phyloP scores from a whole-genome alignment of 805 yeast species.

The Monosporozyma unispora region DNA sequence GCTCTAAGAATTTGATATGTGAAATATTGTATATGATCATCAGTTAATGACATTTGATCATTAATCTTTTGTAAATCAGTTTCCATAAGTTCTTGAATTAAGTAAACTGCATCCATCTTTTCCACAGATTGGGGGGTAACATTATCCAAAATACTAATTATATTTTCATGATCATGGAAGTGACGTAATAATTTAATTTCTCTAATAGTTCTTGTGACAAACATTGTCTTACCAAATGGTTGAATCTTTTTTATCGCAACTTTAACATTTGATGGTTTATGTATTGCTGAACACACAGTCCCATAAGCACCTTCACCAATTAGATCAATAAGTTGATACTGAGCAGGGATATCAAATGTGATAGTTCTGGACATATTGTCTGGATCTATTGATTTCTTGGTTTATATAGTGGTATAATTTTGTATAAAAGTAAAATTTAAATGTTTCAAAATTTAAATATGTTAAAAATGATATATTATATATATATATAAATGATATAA shows the following conservation, averaged over 20 bases:
- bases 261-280: constrained; percentile 46
- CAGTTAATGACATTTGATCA: constrained; percentile 35
- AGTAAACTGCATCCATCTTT: constrained; percentile 60
- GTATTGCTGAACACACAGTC: constrained; percentile 61
- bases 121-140: constrained; percentile 54
- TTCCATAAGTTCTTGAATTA: constrained; percentile 73
- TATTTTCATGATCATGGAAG: constrained; percentile 63
- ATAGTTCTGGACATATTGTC: constrained; percentile 35
- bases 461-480: no score
- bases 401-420: no score
- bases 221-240: constrained; percentile 57
- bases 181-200: constrained; percentile 59
- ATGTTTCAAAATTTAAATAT: no score
- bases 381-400: no score
- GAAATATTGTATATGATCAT: constrained; percentile 64
- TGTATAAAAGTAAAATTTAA: no score
- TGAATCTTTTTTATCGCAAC: constrained; percentile 75
- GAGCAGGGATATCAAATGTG: constrained; percentile 55
- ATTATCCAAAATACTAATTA: constrained; percentile 55
- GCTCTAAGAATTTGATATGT: constrained; percentile 64
- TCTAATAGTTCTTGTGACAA: constrained; percentile 61
- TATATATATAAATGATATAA: neutral
- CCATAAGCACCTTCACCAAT: constrained; percentile 83
- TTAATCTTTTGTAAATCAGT: constrained; percentile 60
- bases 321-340: constrained; percentile 49